These are phyloP conservation scores for Exophiala alcalophila DNA, from an alignment of 2,329 filamentous ascomycete species.

Conservation along the genomic window DNA sequence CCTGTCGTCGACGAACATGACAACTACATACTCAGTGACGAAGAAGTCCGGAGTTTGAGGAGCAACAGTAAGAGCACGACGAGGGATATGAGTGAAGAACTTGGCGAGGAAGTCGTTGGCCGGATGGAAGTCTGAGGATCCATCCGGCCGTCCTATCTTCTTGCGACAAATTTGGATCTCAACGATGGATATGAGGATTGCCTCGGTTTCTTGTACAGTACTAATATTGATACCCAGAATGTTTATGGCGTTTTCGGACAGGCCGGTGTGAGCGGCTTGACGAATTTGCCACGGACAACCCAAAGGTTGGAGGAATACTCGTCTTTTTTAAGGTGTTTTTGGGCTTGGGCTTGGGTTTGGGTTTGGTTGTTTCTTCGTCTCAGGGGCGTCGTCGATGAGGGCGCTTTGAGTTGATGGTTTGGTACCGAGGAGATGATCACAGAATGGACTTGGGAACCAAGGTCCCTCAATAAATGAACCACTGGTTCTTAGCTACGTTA, in stretches of 20 bases:
- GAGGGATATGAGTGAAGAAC: conserved; percentile 53
- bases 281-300: conserved; percentile 11
- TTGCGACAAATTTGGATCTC: background rate
- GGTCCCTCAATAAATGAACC: too few relatives aligned
- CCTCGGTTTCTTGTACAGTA: conserved; percentile 15
- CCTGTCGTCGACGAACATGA: conserved; percentile 41
- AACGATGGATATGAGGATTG: background rate
- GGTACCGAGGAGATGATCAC: too few relatives aligned
- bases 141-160: background rate
- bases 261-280: conserved; percentile 25
- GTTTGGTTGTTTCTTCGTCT: too few relatives aligned
- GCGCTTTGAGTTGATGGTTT: too few relatives aligned
- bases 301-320: too few relatives aligned
- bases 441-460: too few relatives aligned
- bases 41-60: conserved; percentile 39
- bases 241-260: conserved; percentile 19
- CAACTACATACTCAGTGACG: conserved; percentile 45
- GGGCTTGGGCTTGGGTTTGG: too few relatives aligned
- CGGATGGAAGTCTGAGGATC: conserved; percentile 49
- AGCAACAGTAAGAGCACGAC: conserved; percentile 44
- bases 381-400: too few relatives aligned
- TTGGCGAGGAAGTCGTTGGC: conserved; percentile 53
- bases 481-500: too few relatives aligned
- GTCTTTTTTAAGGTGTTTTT: too few relatives aligned
- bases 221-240: conserved; percentile 27